A percentile compares a stretch with the other conserved stretches of the same genome.
Evolutionary conservation across 1,139 yeast species (phyloP).

Genomic region (Diutina sp.): DNA sequence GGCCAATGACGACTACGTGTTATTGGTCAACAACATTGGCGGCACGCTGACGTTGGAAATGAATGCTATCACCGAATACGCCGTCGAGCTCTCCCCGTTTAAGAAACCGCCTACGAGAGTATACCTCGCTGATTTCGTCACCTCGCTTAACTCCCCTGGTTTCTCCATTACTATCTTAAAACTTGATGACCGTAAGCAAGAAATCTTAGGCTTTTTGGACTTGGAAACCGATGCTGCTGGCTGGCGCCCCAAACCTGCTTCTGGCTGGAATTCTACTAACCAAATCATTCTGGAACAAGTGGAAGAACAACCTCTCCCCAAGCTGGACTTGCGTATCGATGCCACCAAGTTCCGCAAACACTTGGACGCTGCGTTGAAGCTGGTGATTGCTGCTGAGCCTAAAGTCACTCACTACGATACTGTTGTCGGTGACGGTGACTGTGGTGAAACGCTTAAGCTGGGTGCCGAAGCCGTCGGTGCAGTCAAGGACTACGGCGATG

Average conservation of each 20-base stretch:
- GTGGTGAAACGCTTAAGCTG: constrained; percentile 79
- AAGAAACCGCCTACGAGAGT: constrained; percentile 44
- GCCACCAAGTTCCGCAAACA: constrained; percentile 17
- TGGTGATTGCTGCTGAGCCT: constrained; percentile 49
- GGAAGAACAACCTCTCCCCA: constrained; percentile 14
- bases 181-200: constrained; percentile 27
- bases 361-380: constrained; percentile 32
- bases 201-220: constrained; percentile 42
- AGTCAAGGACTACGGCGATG: constrained; percentile 20
- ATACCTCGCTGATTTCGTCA: constrained; percentile 63
- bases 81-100: constrained; percentile 35
- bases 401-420: constrained; percentile 77
- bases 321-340: constrained; percentile 29
- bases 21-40: constrained; percentile 71
- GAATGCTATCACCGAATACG: constrained; percentile 47
- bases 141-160: constrained; percentile 87
- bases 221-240: constrained; percentile 69
- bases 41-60: constrained; percentile 74
- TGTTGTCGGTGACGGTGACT: constrained; percentile 92
- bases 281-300: constrained; percentile 10
- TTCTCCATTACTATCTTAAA: constrained; percentile 71
- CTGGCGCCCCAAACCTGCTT: constrained; percentile 45
- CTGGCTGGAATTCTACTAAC: constrained; percentile 14
- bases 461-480: constrained; percentile 69
- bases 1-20: constrained; percentile 41